phyloP scores from a whole-genome alignment of 2,329 filamentous ascomycete species.

The Diplodia intermedia region DNA sequence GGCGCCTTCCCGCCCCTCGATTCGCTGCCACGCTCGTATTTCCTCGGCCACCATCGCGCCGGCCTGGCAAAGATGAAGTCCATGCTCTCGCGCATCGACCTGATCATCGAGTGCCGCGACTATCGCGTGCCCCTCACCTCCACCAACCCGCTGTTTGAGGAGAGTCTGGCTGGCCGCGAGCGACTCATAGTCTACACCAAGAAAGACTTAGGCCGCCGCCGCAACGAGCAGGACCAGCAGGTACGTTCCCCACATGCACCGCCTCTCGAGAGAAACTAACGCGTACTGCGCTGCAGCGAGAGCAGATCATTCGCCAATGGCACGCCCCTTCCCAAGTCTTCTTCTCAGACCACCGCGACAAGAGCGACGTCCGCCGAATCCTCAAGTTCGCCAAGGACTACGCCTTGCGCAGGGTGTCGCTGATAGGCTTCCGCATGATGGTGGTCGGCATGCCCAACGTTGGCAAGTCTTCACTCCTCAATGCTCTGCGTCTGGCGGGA shows the following conservation, averaged over 20 bases:
- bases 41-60: conserved; percentile 87
- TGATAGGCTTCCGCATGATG: conserved; percentile 85
- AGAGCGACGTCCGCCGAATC: conserved; percentile 54
- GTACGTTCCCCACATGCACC: not conserved
- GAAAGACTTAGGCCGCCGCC: conserved; percentile 70
- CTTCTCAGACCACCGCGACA: conserved; percentile 59
- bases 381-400: conserved; percentile 60
- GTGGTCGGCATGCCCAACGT: conserved; percentile 98
- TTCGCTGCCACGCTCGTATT: conserved; percentile 87
- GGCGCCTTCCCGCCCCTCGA: conserved; percentile 72
- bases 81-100: conserved; percentile 78
- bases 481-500: conserved; percentile 76
- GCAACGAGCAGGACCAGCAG: conserved; percentile 39
- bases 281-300: conserved; percentile 47
- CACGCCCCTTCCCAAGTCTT: conserved; percentile 59
- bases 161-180: conserved; percentile 72
- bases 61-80: conserved; percentile 83
- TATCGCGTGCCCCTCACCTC: conserved; percentile 88
- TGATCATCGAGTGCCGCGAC: conserved; percentile 94
- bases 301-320: conserved; percentile 62
- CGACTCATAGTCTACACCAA: conserved; percentile 93
- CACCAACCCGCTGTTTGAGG: conserved; percentile 87
- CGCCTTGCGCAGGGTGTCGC: conserved; percentile 56
- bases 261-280: conserved; percentile 18
- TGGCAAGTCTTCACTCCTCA: conserved; percentile 94